Base-by-base conservation (phyloP, 1,139 yeast species). In the Hemisphaericaspora xylanilytica region DNA sequence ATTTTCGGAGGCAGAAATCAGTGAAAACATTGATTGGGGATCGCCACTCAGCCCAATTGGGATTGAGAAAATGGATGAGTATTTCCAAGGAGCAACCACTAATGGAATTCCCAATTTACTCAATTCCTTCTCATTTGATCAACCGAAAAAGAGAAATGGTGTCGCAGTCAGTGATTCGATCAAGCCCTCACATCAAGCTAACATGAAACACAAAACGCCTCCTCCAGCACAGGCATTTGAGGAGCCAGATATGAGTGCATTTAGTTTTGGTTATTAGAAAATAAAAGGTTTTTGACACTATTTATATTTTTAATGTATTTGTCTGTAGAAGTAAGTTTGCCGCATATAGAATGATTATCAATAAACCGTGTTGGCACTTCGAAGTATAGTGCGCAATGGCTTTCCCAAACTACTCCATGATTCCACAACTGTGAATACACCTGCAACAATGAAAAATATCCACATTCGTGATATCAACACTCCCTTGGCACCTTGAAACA, bases 161-260 rank as follows among this genome's bases (percentile, higher is more conserved):
- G 6, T 12, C 13, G 8, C 15, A 10, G 22, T 29, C 22, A 17
- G 28, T 27, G 30, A 27, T 31, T 14, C 21, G 3, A 24, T 11
- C n/a, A 17, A 17, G 12, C 3, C 5, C 15, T 9, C 29, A 10
- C 24, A 17, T 4, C 28, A 20, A 14, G 8, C 28, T 5, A 17
- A 13, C 22, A 14, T 29, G 27, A 35, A 27, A 17, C 33, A 37
- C 28, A 40, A 42, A 16, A 36, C 47, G 12, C 78, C 83, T 1
- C 81, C 86, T 4, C 73, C 77, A 1, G 63, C 70, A 18, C 57
- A 59, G 3, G 81, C 77, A 28, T 81, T 81, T 55, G 77, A 73
- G 46, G 94, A 85, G 55, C 90, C 90, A 0, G 92, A 85, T 53
- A 83, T 85, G 92, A 80, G 87, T 54, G 74, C 89, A 0, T 85